phyloP scores from a whole-genome alignment of 768 basidiomycete genomes.

The Mrakia blollopis region DNA sequence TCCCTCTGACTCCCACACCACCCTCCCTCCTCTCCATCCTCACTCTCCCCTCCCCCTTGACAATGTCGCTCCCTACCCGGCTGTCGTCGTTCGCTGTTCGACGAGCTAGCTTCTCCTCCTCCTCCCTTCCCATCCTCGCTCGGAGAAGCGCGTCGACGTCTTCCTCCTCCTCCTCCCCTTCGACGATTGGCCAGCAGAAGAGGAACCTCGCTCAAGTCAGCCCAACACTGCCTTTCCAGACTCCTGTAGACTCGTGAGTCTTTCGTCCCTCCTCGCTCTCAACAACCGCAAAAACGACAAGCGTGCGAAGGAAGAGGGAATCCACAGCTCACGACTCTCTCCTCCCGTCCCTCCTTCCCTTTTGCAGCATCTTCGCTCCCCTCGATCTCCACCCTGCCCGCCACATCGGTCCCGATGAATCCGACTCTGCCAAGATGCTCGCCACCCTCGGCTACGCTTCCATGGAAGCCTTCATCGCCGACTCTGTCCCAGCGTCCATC shows the following conservation, averaged over 20 bases:
- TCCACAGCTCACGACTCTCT: background rate
- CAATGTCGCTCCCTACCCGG: slow-evolving; percentile 22
- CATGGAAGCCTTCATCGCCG: slow-evolving; percentile 80
- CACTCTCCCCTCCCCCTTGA: background rate
- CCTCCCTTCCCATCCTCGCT: slow-evolving; percentile 5
- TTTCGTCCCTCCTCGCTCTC: too few relatives aligned
- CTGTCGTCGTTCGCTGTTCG: slow-evolving; percentile 19
- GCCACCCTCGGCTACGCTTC: slow-evolving; percentile 71
- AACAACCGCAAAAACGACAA: background rate
- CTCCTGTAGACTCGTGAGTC: slow-evolving; percentile 29
- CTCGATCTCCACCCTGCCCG: slow-evolving; percentile 85
- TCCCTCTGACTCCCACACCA: background rate
- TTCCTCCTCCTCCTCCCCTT: background rate
- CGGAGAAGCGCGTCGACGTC: background rate
- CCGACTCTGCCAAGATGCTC: slow-evolving; percentile 80
- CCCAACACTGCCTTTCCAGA: slow-evolving; percentile 7
- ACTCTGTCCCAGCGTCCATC: slow-evolving; percentile 75
- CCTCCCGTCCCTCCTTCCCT: background rate
- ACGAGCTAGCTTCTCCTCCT: background rate
- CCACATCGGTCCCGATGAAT: slow-evolving; percentile 84
- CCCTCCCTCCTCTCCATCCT: background rate
- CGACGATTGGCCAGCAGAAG: background rate
- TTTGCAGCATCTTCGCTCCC: slow-evolving; percentile 60
- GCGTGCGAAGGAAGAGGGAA: background rate
- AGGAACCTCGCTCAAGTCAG: slow-evolving; percentile 6